A percentile compares a stretch with the other conserved stretches of the same genome.
Conservation (phyloP, 1,284 basidiomycete genomes). For the Pholiota adiposa region DNA sequence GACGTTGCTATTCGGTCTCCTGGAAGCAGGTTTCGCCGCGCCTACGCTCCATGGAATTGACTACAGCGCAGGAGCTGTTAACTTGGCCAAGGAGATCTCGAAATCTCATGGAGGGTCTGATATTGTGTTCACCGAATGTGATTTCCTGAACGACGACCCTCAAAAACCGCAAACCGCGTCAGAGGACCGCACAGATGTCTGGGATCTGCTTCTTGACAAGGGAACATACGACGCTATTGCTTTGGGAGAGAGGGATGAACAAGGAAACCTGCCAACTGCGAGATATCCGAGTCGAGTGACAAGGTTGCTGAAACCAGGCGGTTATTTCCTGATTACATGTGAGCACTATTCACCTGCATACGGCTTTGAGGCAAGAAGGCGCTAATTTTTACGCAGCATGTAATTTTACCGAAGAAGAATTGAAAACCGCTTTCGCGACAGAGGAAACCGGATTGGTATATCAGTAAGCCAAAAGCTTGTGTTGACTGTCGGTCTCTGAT, state of each 20-base stretch:
- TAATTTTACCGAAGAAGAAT: slow-evolving; percentile 88
- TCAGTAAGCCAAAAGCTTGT: slow-evolving; percentile 51
- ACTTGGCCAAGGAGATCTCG: slow-evolving; percentile 60
- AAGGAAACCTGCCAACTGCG: slow-evolving; percentile 57
- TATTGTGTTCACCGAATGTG: slow-evolving; percentile 57
- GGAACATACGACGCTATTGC: slow-evolving; percentile 91
- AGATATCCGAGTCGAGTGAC: slow-evolving; percentile 68
- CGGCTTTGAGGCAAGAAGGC: not conserved
- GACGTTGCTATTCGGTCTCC: slow-evolving; percentile 77
- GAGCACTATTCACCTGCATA: slow-evolving; percentile 12
- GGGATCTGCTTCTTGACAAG: slow-evolving; percentile 80
- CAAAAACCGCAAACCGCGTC: slow-evolving; percentile 34
- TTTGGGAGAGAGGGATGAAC: slow-evolving; percentile 64
- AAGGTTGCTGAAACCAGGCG: slow-evolving; percentile 64
- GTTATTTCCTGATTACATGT: slow-evolving; percentile 87
- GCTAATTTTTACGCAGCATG: slow-evolving; percentile 56
- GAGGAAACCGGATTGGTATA: slow-evolving; percentile 56
- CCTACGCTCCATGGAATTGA: slow-evolving; percentile 74
- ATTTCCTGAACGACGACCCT: slow-evolving; percentile 61
- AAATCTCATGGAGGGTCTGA: slow-evolving; percentile 38
- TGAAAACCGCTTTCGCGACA: slow-evolving; percentile 61
- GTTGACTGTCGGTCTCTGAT: not conserved
- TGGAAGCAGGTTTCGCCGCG: slow-evolving; percentile 66
- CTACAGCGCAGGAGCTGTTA: slow-evolving; percentile 78
- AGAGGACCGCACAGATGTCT: slow-evolving; percentile 36